Conservation (phyloP, 1,139 yeast genomes). For the Lodderomyces jiufengensis region DNA sequence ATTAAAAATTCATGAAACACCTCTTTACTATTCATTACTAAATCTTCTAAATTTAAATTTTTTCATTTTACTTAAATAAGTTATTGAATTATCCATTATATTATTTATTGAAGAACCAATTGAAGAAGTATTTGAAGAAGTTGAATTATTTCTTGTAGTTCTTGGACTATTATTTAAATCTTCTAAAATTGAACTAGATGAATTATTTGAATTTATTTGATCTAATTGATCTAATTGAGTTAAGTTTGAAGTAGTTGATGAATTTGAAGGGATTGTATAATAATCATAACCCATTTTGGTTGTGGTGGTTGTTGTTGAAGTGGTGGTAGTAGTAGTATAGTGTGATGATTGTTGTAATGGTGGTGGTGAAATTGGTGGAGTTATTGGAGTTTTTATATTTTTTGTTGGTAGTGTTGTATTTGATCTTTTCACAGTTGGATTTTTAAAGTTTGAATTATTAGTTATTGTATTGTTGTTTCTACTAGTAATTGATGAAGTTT, state of each 20-base stretch:
- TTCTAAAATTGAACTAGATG: too few species aligned
- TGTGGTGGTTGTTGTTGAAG: neutral
- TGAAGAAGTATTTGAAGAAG: constrained; percentile 9
- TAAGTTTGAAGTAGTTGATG: too few species aligned
- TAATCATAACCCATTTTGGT: constrained; percentile 11
- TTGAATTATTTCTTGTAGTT: constrained; percentile 10
- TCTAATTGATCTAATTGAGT: too few species aligned
- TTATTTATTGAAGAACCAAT: neutral
- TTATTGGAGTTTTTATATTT: neutral
- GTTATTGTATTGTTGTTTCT: neutral
- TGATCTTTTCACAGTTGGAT: too few species aligned
- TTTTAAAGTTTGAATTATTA: too few species aligned
- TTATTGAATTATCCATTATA: constrained; percentile 10
- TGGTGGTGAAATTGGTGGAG: constrained; percentile 5
- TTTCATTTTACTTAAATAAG: constrained; percentile 12
- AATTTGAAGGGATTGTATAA: constrained; percentile 12
- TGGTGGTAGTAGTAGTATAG: constrained; percentile 4
- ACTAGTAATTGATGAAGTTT: neutral
- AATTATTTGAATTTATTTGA: too few species aligned
- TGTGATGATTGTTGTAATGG: constrained; percentile 1
- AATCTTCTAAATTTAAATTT: constrained; percentile 11
- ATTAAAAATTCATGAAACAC: neutral
- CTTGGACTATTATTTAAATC: constrained; percentile 1
- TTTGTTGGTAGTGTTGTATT: too few species aligned
- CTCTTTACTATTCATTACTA: constrained; percentile 8